Base-by-base conservation (phyloP, 805 yeast genomes). In the Allodekkera sacchari region DNA sequence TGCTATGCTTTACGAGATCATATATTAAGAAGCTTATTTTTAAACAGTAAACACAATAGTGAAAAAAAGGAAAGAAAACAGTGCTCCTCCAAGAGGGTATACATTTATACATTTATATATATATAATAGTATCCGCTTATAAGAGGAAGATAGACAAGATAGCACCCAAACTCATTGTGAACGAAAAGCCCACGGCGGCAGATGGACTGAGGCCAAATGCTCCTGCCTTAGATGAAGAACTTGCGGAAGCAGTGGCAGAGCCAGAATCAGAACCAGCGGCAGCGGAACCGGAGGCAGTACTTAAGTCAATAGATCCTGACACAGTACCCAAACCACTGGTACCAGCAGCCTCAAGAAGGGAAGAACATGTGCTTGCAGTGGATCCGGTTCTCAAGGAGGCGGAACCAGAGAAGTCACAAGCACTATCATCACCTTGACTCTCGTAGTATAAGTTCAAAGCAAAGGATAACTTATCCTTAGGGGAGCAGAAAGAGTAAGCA, bases 391-490 rank as follows among this genome's bases (percentile, higher is more conserved):
- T 51, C 46, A 77, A 43, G 28, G 77, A 48, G 31, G 83, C 85
- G 31, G 83, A 71, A 37, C 89, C 89, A 39, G 63, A 59, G 58
- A 81, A 81, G 52, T 65, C 68, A 67, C 88, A 80, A 31, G 81
- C 82, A n/a, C 48, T 38, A 30, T 52, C 52, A 17, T 48, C 35
- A 40, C 64, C 67, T 33, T 74, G 61, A 7, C 54, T 53, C 35
- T 60, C 53, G 59, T 77, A 80, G 68, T 81, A 81, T 43, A 64
- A 53, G 66, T 80, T 74, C 59, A 82, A 53, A 24, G 74, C 68
- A 49, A 67, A 82, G 23, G 82, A 68, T 46, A 82, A 64, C 61
- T 74, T 65, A 36, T 77, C 81, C 57, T 77, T 71, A 34, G 71
- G 55, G 14, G 73, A 62, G 57, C 92, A 82, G 76, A 68, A 77